A percentile compares a stretch with the other conserved stretches of the same genome.
These are phyloP conservation scores for Pochonia chlamydosporia DNA, from an alignment of 2,329 filamentous ascomycete species.

Conservation along the genomic window DNA sequence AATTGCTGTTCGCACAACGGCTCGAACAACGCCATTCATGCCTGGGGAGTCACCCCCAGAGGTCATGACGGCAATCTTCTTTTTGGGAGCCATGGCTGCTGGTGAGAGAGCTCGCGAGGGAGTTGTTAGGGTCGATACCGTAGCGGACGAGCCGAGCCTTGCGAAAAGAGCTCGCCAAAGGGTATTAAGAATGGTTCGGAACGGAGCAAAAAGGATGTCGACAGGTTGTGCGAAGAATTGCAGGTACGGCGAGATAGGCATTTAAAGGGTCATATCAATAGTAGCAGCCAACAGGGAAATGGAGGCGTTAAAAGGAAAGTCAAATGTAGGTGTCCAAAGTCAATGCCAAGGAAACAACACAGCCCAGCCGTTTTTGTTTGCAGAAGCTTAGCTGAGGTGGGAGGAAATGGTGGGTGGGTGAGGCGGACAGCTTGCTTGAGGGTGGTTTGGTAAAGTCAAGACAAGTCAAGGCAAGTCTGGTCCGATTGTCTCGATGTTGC, in stretches of 20 bases:
- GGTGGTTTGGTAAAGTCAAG: not conserved
- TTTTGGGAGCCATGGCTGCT: conserved; percentile 42
- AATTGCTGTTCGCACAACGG: conserved; percentile 87
- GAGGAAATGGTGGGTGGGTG: too few relatives aligned
- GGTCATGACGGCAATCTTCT: conserved; percentile 85
- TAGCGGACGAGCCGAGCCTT: conserved; percentile 8
- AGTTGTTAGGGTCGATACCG: conserved; percentile 9
- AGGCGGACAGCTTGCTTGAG: not conserved
- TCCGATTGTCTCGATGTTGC: too few relatives aligned
- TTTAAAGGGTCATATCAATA: conserved; percentile 13
- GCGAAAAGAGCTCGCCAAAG: conserved; percentile 19
- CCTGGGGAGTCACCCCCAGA: conserved; percentile 90
- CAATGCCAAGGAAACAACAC: too few relatives aligned
- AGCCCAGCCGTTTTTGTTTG: too few relatives aligned
- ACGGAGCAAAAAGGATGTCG: conserved; percentile 20
- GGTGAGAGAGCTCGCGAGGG: conserved; percentile 10
- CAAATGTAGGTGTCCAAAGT: too few relatives aligned
- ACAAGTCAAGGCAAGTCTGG: too few relatives aligned
- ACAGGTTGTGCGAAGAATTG: conserved; percentile 23
- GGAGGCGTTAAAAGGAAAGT: not conserved
- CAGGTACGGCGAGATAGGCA: conserved; percentile 19
- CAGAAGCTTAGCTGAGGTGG: too few relatives aligned
- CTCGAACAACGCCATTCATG: conserved; percentile 88
- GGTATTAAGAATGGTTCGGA: conserved; percentile 20
- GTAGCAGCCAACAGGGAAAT: not conserved